Base-by-base conservation (phyloP, 441 rosid species). In the Gossypium schwendimanii region DNA sequence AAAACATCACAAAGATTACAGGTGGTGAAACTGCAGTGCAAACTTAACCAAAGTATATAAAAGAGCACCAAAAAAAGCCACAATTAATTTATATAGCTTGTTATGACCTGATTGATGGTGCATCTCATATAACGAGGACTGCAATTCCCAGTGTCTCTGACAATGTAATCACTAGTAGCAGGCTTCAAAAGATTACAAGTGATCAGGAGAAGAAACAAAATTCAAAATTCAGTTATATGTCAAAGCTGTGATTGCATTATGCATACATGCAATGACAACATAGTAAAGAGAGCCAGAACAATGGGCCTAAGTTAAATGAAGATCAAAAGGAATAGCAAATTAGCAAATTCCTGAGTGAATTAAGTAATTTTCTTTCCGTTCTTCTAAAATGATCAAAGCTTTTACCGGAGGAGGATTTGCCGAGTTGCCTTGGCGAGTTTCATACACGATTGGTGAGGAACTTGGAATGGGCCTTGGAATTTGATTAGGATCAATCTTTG, bases 111-210 rank as follows among this genome's bases (percentile, higher is more conserved):
- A 78, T 80, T 84, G 68, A 87, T 81, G 39, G 87, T 85, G 77
- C 89, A 85, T 81, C 91, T 82, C 84, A 85, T 84, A 78, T 78
- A 82, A 61, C 86, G 86, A 24, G 91, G 91, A 78, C 91, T 87
- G 68, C 89, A 87, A 69, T 87, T 87, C 71, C 91, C 91, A 3
- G 84, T 84, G 79, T 87, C 91, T 66, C 79, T 82, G 71, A 77
- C 89, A 28, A 85, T 77, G 80, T 82, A 87, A 71, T 85, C 86
- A 70, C 87, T 84, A 63, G 91, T 82, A 23, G 88, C 89, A 77
- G 91, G 85, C 91, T 87, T 82, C 80, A 81, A 78, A 75, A 75
- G 54, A 76, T 14, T 53, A 47, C 31, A 69, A 75, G 66, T 20
- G 23, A 72, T 71, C 49, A 71, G 55, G 24, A 74, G 11, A 24